Evolutionary conservation across 495 filamentous ascomycete genomes (phyloP), one percentile per base, ranked within the genome.

Genomic region (Penicillium macrosclerotiorum): DNA sequence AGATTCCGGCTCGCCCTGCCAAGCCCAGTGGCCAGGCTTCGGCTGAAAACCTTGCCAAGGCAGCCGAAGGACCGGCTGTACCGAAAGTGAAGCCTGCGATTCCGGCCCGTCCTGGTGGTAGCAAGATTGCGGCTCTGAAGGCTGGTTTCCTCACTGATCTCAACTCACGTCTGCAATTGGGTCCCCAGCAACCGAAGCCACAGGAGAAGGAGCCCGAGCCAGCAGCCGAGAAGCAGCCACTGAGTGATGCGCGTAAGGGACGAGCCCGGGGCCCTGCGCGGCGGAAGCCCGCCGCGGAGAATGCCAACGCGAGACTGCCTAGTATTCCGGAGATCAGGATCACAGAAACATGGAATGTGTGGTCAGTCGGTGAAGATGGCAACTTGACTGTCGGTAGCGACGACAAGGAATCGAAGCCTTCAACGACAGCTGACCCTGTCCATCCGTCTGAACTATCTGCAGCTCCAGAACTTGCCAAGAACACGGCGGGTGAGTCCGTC

Each of bases 71-170:
- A 8, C 34, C 59, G 5, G 56, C 52, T 19, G 47, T 46, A 55
- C 73, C 49, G 5, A 88, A 84, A 57, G 67, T 76, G 24, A 94
- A 91, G 59, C 90, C 89, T 14, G 75, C 81, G 0, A 73, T 96
- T 8, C 92, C 93, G n/a, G 81, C 85, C 14, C 79, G 90, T 23
- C 89, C 90, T 0, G 73, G 75, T 31, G 89, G 88, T 3, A 68
- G 59, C 49, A 97, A 97, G 70, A 93, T 98, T 57, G 89, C 90
- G 12, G 88, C 90, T 17, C 60, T 97, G 39, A 89, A 93, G 66
- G 85, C 86, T 12, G 90, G 88, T 3, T 96, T 97, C 67, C 78
- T 97, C 71, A 85, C 79, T 22, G 91, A 97, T 59, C 68, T 98
- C 29, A 93, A 97, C 62, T 86, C 85, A 12, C 82, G 89, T 12